Percentiles rank a stretch among this genome's conserved stretches.
Evolutionary conservation across 2,329 filamentous ascomycete genomes (phyloP).

Genomic region (Gyromitra esculenta): DNA sequence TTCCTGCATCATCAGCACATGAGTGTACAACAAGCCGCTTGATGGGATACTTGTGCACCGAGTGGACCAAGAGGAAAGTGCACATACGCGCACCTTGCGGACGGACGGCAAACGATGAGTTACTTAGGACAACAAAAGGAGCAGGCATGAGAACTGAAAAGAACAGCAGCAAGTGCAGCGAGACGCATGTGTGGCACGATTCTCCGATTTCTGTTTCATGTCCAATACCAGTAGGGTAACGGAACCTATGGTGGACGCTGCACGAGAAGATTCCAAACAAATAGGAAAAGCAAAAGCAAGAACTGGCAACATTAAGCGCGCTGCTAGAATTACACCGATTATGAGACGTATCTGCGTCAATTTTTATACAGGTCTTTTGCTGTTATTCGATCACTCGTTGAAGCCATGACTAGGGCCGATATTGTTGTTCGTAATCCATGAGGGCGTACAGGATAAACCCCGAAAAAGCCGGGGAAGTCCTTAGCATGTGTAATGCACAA

Average conservation of each 20-base stretch:
- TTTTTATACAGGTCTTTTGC: slow-evolving; percentile 28
- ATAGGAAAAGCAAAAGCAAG: slow-evolving; percentile 30
- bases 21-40: slow-evolving; percentile 44
- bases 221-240: slow-evolving; percentile 40
- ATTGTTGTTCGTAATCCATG: slow-evolving; percentile 28
- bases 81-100: slow-evolving; percentile 23
- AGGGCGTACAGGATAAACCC: slow-evolving; percentile 23
- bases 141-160: slow-evolving; percentile 30
- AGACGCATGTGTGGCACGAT: slow-evolving; percentile 48
- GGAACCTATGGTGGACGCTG: slow-evolving; percentile 18
- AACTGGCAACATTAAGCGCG: slow-evolving; percentile 42
- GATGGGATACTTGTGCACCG: slow-evolving; percentile 35
- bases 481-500: slow-evolving; percentile 35
- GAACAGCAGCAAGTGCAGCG: slow-evolving; percentile 39
- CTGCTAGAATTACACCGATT: slow-evolving; percentile 21
- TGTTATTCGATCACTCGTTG: slow-evolving; percentile 19
- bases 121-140: slow-evolving; percentile 40
- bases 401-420: slow-evolving; percentile 23
- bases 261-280: slow-evolving; percentile 38
- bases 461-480: slow-evolving; percentile 18
- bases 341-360: slow-evolving; percentile 28
- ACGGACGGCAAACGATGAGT: slow-evolving; percentile 30
- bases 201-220: slow-evolving; percentile 31
- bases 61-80: slow-evolving; percentile 27
- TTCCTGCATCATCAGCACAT: slow-evolving; percentile 46